Evolutionary conservation across 352 stramenopile species (phyloP), one percentile per base, ranked within the genome.

Genomic region (Globisporangium iwayamae): DNA sequence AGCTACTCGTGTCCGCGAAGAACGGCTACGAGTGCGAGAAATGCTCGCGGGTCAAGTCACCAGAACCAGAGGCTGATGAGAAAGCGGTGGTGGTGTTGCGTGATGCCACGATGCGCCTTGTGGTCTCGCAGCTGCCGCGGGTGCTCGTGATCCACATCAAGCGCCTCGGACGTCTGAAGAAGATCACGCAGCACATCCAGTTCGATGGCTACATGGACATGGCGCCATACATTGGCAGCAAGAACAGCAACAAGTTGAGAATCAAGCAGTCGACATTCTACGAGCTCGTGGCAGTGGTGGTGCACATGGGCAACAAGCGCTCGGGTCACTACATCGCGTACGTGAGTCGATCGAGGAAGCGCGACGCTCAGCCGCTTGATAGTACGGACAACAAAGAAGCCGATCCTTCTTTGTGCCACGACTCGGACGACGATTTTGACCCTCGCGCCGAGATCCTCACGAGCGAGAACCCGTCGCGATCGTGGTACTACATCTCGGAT

Each of bases 401-500:
- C 3, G 41, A 54, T 18, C 9, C 47, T 11, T 25, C 45, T 3
- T 43, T 58, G 38, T 53, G 62, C 4, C 13, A 45, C 7, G 70
- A 65, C 22, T 63, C 59, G 30, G 62, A 73, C 16, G 48, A 75
- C 41, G 71, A 78, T 10, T 70, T 67, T 16, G 65, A 70, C 22
- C 51, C 65, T 16, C 65, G 65, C 20, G 65, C 65, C 14, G 65
- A 71, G 48, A 71, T 71, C 41, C 66, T 66, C 45, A 71, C 68
- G 41, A 71, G 63, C 18, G 57, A 67, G 34, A 61, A 63, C 43
- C 43, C 55, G 50, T 69, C 62, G 20, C 66, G 60, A 5, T 70
- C 66, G 47, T 93, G 83, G 83, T 93, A 80, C 55, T 89, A 87
- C 69, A 74, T 89, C 53, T 91, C 81, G 20, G 83, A 93, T 71